Evolutionary conservation across 164 flowering plant species (phyloP).

Genomic region (Akebia trifoliata): DNA sequence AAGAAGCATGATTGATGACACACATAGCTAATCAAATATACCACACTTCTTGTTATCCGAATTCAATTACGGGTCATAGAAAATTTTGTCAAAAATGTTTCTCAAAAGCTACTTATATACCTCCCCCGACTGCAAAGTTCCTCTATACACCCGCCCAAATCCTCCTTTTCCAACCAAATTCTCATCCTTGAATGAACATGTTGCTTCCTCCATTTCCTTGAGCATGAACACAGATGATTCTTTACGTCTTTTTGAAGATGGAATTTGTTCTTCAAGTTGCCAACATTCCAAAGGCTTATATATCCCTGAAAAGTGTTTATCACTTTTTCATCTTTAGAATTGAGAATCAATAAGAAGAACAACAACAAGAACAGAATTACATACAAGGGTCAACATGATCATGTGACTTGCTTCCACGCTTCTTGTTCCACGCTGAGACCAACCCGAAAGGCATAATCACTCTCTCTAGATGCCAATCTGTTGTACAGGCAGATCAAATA

Average conservation of each 20-base stretch:
- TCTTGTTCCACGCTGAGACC: slow-evolving; percentile 94
- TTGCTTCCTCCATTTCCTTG: slow-evolving; percentile 96
- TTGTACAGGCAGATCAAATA: background rate
- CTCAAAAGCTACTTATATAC: slow-evolving; percentile 27
- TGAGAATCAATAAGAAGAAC: background rate
- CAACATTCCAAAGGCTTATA: slow-evolving; percentile 67
- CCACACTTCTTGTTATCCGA: too few relatives aligned
- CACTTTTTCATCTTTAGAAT: background rate
- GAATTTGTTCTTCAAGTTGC: slow-evolving; percentile 59
- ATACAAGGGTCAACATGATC: slow-evolving; percentile 81
- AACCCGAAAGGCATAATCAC: slow-evolving; percentile 72
- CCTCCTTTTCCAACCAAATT: slow-evolving; percentile 93
- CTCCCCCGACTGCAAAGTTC: slow-evolving; percentile 84
- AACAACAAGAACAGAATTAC: slow-evolving; percentile 13
- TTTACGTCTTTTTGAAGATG: slow-evolving; percentile 45
- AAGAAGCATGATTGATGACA: too few relatives aligned
- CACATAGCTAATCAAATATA: too few relatives aligned
- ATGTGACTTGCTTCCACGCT: slow-evolving; percentile 73
- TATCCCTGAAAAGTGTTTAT: slow-evolving; percentile 50
- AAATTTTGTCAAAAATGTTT: background rate
- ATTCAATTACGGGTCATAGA: too few relatives aligned
- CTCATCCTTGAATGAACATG: slow-evolving; percentile 69
- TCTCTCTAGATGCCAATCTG: slow-evolving; percentile 6
- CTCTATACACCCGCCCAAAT: slow-evolving; percentile 85
- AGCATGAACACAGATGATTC: slow-evolving; percentile 78